Evolutionary conservation across 306 rosid species (phyloP).

Genomic region (Macrotyloma uniflorum): DNA sequence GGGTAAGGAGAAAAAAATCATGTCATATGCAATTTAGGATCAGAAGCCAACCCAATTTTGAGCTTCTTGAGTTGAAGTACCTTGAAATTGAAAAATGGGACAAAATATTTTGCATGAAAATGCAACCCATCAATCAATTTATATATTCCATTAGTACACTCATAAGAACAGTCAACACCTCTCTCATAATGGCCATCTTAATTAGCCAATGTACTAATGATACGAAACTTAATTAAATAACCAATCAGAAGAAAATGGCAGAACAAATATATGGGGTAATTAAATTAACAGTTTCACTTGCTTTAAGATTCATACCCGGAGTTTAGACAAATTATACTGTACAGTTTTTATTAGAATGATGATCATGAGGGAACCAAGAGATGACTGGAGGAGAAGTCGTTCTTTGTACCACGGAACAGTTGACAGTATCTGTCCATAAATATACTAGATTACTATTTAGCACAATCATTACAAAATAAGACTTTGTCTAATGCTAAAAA

Average conservation of each 20-base stretch:
- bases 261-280: neutral
- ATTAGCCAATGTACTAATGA: neutral
- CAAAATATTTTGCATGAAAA: neutral
- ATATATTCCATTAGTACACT: neutral
- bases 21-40: neutral
- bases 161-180: neutral
- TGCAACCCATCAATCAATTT: neutral
- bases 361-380: conserved; percentile 85
- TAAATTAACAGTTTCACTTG: neutral
- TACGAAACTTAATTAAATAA: conserved; percentile 5
- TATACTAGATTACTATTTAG: conserved; percentile 33
- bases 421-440: conserved; percentile 57
- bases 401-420: conserved; percentile 83
- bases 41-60: neutral
- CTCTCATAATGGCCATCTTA: neutral
- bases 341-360: conserved; percentile 79
- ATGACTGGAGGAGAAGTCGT: conserved; percentile 76
- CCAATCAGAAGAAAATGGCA: conserved; percentile 12
- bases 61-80: neutral
- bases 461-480: conserved; percentile 6
- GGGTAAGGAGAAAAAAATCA: neutral
- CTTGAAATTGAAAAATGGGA: neutral
- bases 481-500: conserved; percentile 6
- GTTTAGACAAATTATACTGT: conserved; percentile 76
- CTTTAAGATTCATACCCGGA: conserved; percentile 59